Evolutionary conservation across 768 basidiomycete species (phyloP).

Genomic region (Trametes gibbosa): DNA sequence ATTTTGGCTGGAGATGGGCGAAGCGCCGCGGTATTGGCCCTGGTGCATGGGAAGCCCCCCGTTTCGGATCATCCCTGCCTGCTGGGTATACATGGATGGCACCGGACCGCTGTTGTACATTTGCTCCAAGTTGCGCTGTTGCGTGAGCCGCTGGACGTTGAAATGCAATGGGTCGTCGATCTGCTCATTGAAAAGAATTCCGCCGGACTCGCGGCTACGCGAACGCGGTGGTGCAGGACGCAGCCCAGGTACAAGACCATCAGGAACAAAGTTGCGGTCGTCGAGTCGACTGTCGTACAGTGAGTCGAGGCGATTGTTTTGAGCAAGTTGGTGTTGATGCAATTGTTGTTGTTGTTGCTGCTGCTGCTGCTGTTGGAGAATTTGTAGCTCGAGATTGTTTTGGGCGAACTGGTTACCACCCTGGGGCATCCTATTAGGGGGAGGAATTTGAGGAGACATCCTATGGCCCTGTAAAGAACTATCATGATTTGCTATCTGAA

Average conservation of each 20-base stretch:
- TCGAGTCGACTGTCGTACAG: slow-evolving; percentile 73
- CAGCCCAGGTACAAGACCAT: slow-evolving; percentile 84
- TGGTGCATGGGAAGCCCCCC: slow-evolving; percentile 56
- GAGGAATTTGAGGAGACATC: slow-evolving; percentile 24
- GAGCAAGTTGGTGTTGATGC: slow-evolving; percentile 36
- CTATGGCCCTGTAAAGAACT: slow-evolving; percentile 20
- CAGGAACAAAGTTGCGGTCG: slow-evolving; percentile 76
- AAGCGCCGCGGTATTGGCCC: slow-evolving; percentile 65
- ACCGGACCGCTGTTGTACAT: slow-evolving; percentile 50
- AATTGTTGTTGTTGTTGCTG: slow-evolving; percentile 41
- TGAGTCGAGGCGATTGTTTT: slow-evolving; percentile 56
- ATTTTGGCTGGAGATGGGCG: slow-evolving; percentile 53
- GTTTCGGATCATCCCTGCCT: slow-evolving; percentile 42
- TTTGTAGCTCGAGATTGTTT: slow-evolving; percentile 34
- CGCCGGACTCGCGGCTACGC: slow-evolving; percentile 54
- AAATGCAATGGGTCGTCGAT: slow-evolving; percentile 62
- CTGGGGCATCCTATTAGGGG: slow-evolving; percentile 23
- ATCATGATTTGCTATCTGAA: not conserved
- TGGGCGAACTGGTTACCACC: slow-evolving; percentile 27
- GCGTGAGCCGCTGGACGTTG: slow-evolving; percentile 53
- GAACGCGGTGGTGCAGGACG: slow-evolving; percentile 59
- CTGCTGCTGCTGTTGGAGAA: slow-evolving; percentile 39
- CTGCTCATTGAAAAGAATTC: slow-evolving; percentile 52
- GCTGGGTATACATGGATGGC: slow-evolving; percentile 51
- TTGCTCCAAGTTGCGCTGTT: slow-evolving; percentile 52